Evolutionary conservation across 148 eudicot species (phyloP).

Genomic region (Cornus florida): DNA sequence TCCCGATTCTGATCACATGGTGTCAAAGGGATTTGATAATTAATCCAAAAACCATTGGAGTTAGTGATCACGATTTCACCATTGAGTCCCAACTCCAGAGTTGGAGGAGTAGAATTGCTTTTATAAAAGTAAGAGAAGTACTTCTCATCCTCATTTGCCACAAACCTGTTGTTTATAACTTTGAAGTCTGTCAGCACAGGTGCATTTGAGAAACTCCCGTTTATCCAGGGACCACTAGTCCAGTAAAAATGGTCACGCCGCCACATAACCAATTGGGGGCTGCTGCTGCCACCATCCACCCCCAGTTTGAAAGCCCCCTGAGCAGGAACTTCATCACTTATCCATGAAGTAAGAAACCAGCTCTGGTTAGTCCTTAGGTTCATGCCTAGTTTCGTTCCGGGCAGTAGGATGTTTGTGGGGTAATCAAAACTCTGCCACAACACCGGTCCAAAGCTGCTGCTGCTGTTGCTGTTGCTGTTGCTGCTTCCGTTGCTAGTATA

Average conservation of each 20-base stretch:
- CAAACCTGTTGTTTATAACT: too few relatives aligned
- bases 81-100: too few relatives aligned
- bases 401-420: background rate
- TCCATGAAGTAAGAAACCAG: background rate
- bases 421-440: constrained; percentile 6
- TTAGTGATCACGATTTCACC: too few relatives aligned
- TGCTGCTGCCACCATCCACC: too few relatives aligned
- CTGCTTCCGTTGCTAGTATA: background rate
- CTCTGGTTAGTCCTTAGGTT: background rate
- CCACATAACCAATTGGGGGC: background rate
- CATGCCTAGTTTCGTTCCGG: background rate
- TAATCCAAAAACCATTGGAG: too few relatives aligned
- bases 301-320: constrained; percentile 2
- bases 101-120: too few relatives aligned
- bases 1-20: too few relatives aligned
- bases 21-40: too few relatives aligned
- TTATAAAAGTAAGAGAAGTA: too few relatives aligned
- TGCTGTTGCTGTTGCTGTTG: background rate
- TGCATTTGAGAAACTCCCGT: background rate
- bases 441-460: background rate
- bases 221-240: background rate
- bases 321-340: background rate
- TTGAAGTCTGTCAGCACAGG: background rate
- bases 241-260: background rate
- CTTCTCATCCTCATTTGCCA: too few relatives aligned